Base-by-base conservation (phyloP, 139 green algal species). In the Raphidocelis subcapitata region DNA sequence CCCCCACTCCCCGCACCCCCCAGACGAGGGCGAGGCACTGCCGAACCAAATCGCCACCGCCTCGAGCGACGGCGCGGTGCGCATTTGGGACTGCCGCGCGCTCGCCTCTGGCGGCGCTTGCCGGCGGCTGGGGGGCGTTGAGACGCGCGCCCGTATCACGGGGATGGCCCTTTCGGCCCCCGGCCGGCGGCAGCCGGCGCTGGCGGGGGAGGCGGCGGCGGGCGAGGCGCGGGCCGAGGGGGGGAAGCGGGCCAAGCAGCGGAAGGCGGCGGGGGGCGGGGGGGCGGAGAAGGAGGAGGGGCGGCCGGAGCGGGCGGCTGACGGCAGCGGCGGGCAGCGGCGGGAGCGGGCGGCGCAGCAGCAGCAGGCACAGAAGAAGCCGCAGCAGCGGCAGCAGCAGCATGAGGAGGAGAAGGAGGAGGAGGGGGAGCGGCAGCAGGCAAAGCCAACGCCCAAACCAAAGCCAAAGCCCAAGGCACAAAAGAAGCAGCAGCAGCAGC, bases 51-150 rank as follows among this genome's bases (percentile, higher is more conserved):
- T 92, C 1, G 82, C 75, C 21, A 86, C 79, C 5, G 84, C 77
- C 5, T 89, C 85, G 15, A 86, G 78, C 8, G 90, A 95, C 60
- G 90, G 90, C 28, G 73, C 76, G n/a, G 62, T 95, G 26, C 87
- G 87, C 67, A 41, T 94, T 41, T 95, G 90, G 90, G 82, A 90
- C 44, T 46, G 80, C 20, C 67, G 73, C 10, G 49, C 32, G 33
- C 35, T 68, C 26, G 49, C 29, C n/a, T 59, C 28, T 36, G 63
- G 47, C 44, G 62, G 26, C 61, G 60, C 59, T 44, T 68, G 32
- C 26, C 51, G 31, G 61, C 65, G 75, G 41, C 51, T 81, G 26
- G 67, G 59, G 28, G n/a, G 16, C 16, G 61, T 75, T 2, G 36
- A 69, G 0, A 86, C 75, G 0, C 12, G 52, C 21, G 84, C 74